These are phyloP conservation scores for Mortierella sp. DNA, from an alignment of 371 early-diverging fungal genomes.

Conservation along the genomic window DNA sequence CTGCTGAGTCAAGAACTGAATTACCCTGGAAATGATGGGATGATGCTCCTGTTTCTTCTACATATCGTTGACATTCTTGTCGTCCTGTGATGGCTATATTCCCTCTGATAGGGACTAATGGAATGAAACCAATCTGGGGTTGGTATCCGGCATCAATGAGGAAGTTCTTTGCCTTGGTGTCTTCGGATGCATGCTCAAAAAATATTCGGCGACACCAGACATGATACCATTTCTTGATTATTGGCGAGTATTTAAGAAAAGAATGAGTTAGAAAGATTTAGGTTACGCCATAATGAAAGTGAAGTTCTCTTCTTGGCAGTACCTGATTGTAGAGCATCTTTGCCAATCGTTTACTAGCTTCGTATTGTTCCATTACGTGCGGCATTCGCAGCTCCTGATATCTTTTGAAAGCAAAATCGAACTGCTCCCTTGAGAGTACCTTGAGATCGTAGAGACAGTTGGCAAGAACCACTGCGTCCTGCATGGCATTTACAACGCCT, in stretches of 20 bases:
- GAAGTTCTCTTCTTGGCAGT: not conserved
- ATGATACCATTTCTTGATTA: not conserved
- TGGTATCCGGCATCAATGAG: not conserved
- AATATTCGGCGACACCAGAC: not conserved
- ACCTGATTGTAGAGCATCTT: not conserved
- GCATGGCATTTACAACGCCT: constrained; percentile 32
- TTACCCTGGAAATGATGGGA: not conserved
- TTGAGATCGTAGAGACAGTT: constrained; percentile 24
- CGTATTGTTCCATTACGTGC: constrained; percentile 12
- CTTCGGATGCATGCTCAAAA: not conserved
- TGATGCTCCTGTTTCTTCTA: not conserved
- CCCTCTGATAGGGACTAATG: not conserved
- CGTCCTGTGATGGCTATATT: not conserved
- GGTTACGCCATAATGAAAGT: not conserved
- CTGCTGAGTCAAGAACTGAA: not conserved
- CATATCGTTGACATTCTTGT: not conserved
- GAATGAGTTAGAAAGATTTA: not conserved
- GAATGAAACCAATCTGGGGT: constrained; percentile 1
- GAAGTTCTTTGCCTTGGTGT: not conserved
- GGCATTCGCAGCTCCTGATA: constrained; percentile 14
- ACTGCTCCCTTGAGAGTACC: not conserved
- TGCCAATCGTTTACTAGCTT: not conserved
- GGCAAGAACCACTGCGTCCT: constrained; percentile 32
- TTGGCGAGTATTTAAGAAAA: not conserved
- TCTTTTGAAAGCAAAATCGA: not conserved